Conservation (phyloP, 495 filamentous ascomycete genomes). For the Aspergillus leporis region DNA sequence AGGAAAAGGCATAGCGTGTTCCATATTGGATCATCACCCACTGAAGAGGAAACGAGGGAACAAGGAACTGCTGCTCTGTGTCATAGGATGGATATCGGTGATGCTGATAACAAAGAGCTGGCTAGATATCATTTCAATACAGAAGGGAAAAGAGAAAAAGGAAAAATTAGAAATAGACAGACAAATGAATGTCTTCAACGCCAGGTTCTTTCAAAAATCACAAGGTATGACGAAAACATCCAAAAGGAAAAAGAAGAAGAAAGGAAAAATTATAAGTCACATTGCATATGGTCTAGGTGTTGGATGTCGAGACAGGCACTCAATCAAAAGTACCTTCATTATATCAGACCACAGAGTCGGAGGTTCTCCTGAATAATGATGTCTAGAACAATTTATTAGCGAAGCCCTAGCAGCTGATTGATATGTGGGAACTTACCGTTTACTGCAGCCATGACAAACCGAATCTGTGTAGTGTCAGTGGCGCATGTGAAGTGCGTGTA, state of each 20-base stretch:
- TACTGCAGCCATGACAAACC: slow-evolving; percentile 99
- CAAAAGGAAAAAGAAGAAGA: slow-evolving; percentile 18
- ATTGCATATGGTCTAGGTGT: slow-evolving; percentile 42
- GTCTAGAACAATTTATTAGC: slow-evolving; percentile 54
- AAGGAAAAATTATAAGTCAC: slow-evolving; percentile 29
- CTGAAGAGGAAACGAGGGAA: slow-evolving; percentile 11
- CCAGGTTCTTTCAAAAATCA: slow-evolving; percentile 38
- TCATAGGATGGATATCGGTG: slow-evolving; percentile 40
- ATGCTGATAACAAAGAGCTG: slow-evolving; percentile 39
- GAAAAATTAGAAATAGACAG: slow-evolving; percentile 31
- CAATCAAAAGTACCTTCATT: slow-evolving; percentile 43
- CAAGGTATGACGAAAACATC: slow-evolving; percentile 30
- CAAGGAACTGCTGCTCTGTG: slow-evolving; percentile 34
- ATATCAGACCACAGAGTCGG: slow-evolving; percentile 96
- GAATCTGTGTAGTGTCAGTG: slow-evolving; percentile 96
- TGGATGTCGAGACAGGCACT: slow-evolving; percentile 35
- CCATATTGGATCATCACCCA: not conserved
- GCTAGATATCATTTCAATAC: slow-evolving; percentile 47
- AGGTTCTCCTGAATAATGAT: slow-evolving; percentile 99
- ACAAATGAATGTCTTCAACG: slow-evolving; percentile 44
- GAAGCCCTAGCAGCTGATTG: not conserved
- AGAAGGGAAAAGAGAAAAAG: slow-evolving; percentile 24
- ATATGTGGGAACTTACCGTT: slow-evolving; percentile 69
- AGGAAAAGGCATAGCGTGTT: slow-evolving; percentile 4
- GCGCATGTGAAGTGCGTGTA: slow-evolving; percentile 99